phyloP scores from a whole-genome alignment of 768 basidiomycete species.

The Austroboletus eburneus region DNA sequence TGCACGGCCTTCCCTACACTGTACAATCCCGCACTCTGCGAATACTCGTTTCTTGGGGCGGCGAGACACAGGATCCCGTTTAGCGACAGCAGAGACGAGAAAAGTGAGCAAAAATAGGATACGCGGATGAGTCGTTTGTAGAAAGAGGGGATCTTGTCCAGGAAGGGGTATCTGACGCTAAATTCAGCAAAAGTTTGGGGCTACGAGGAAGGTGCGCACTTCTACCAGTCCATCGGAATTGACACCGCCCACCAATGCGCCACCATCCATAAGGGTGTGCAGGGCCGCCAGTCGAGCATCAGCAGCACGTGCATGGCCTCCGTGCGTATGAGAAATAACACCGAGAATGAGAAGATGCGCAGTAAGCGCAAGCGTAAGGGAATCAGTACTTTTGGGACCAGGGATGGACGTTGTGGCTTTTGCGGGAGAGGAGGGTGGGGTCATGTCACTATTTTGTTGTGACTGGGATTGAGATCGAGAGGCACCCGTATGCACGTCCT shows the following conservation, averaged over 20 bases:
- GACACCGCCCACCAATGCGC: conserved; percentile 36
- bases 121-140: conserved; percentile 67
- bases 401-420: conserved; percentile 5
- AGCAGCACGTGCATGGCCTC: conserved; percentile 45
- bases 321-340: conserved; percentile 58
- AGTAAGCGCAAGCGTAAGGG: conserved; percentile 38
- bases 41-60: conserved; percentile 72
- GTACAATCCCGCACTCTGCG: conserved; percentile 54
- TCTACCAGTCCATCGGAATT: conserved; percentile 38
- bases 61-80: conserved; percentile 69
- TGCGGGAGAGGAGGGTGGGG: neutral
- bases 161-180: conserved; percentile 27
- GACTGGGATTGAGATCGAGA: conserved; percentile 23
- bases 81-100: conserved; percentile 60
- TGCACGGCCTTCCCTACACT: conserved; percentile 43
- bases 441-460: conserved; percentile 7
- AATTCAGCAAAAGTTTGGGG: neutral
- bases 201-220: conserved; percentile 29
- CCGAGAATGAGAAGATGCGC: conserved; percentile 62
- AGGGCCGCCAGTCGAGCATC: conserved; percentile 52
- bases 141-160: conserved; percentile 40
- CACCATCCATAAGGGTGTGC: conserved; percentile 65
- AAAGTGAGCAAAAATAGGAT: conserved; percentile 61
- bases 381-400: conserved; percentile 23
- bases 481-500: conserved; percentile 24